Percentiles rank a stretch among this genome's conserved stretches.
Evolutionary conservation across 2,329 filamentous ascomycete species (phyloP).

Genomic region (Colletotrichum gigasporum): DNA sequence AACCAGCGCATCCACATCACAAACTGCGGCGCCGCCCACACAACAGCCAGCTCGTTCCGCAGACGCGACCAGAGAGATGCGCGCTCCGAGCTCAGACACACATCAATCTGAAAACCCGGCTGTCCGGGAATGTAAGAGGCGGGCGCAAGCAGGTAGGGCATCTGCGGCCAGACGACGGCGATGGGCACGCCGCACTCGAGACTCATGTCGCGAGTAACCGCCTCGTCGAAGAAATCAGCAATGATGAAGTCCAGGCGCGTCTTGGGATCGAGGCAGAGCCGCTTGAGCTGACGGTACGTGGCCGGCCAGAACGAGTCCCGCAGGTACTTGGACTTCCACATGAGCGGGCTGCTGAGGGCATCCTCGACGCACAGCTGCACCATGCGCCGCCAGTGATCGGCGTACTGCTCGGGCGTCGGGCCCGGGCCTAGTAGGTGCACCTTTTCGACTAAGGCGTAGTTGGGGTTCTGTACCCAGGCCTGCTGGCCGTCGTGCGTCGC

Average conservation of each 20-base stretch:
- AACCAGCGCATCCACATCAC: constrained; percentile 31
- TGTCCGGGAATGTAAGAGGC: constrained; percentile 51
- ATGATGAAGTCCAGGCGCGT: constrained; percentile 48
- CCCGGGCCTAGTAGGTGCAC: neutral
- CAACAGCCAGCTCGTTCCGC: constrained; percentile 18
- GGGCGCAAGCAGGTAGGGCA: constrained; percentile 48
- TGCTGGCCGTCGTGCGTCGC: neutral
- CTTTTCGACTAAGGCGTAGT: neutral
- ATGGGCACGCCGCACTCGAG: constrained; percentile 48
- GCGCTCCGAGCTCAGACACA: constrained; percentile 46
- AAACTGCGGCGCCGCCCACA: neutral
- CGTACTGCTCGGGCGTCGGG: neutral
- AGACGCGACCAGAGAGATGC: constrained; percentile 48
- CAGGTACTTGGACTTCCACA: constrained; percentile 40
- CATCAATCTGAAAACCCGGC: constrained; percentile 50
- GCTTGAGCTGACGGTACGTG: constrained; percentile 37
- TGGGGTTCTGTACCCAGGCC: neutral
- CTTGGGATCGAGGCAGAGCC: constrained; percentile 34
- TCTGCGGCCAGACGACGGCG: constrained; percentile 51
- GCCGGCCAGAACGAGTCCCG: constrained; percentile 49
- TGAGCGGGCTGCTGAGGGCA: constrained; percentile 38
- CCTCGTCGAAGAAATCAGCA: constrained; percentile 52
- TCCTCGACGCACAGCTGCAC: constrained; percentile 39
- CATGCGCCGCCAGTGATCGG: neutral
- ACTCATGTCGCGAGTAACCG: constrained; percentile 49